These are phyloP conservation scores for Megacollybia platyphylla DNA, from an alignment of 1,284 basidiomycete species.

Conservation along the genomic window DNA sequence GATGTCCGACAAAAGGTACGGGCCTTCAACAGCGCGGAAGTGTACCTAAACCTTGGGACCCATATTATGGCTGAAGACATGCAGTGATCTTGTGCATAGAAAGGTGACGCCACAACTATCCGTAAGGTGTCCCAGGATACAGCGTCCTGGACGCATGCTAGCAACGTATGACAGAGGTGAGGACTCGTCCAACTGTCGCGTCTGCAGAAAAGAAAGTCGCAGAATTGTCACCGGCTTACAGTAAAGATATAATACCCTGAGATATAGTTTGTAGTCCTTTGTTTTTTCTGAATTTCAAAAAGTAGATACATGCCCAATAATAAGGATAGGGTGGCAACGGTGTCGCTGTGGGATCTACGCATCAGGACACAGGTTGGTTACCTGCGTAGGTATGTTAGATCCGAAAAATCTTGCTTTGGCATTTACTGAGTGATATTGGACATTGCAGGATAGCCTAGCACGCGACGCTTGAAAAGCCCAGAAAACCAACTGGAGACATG, in stretches of 20 bases:
- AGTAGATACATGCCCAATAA: conserved; percentile 22
- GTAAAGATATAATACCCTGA: conserved; percentile 17
- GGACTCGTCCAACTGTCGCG: conserved; percentile 28
- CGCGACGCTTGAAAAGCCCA: conserved; percentile 23
- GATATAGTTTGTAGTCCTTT: conserved; percentile 18
- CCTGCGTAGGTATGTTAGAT: too few relatives aligned
- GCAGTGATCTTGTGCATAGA: conserved; percentile 23
- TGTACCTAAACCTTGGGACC: conserved; percentile 7
- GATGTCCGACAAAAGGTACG: neutral
- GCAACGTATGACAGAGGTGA: conserved; percentile 10
- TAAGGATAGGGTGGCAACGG: conserved; percentile 16
- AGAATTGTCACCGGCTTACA: neutral
- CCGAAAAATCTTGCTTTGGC: conserved; percentile 26
- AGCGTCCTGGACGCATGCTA: conserved; percentile 17
- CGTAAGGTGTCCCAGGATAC: conserved; percentile 34
- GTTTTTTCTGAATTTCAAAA: conserved; percentile 19
- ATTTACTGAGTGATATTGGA: conserved; percentile 21
- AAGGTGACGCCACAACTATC: conserved; percentile 32
- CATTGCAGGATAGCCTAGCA: conserved; percentile 14
- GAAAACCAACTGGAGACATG: conserved; percentile 25
- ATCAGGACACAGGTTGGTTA: too few relatives aligned
- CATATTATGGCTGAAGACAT: conserved; percentile 8
- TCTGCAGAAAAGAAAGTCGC: conserved; percentile 23
- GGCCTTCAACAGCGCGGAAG: conserved; percentile 29
- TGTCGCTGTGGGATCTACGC: too few relatives aligned